Base-by-base conservation (phyloP, 345 rosid genomes). In the Jatropha curcas region DNA sequence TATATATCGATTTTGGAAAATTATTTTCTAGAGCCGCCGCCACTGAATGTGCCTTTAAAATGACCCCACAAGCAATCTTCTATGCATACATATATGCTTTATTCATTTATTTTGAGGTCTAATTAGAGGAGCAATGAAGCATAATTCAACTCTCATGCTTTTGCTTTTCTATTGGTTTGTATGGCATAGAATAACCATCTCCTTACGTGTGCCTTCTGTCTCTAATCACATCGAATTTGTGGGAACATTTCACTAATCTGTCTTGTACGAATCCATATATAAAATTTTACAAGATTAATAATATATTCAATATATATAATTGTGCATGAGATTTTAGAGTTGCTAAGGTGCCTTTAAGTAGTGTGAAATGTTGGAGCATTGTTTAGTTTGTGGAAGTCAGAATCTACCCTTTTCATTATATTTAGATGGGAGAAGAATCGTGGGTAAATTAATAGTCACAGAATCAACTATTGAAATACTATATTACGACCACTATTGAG, bases 251-350 rank as follows among this genome's bases (percentile, higher is more conserved):
- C 65, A 60, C 33, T 59, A 71, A 74, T 65, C 64, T 75, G 76
- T 79, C 78, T 30, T 65, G 79, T 75, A 78, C 78, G 82, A 74
- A 74, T 78, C 77, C 82, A 45, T 62, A 62, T 4, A 5, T 7
- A 19, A 4, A 20, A n/a, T 48, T 65, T 63, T 58, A 11, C 6
- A 2, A 25, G 11, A 14, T 12, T 34, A 39, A 1, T 39, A 39
- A 39, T 39, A 3, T n/a, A n/a, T n/a, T 7, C 1, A 41, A 41
- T 41, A 41, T 41, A 41, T n/a, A 8, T 41, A 41, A 41, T 41
- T 58, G 39, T 46, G 43, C 45, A 37, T 60, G 17, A 4, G 64
- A 24, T n/a, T 48, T 3, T 4, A 16, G 1, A 48, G n/a, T 17
- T 48, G 53, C 20, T 48, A 4, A 48, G 22, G 20, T 46, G 2